These are phyloP conservation scores for Lactarius akahatsu DNA, from an alignment of 768 basidiomycete genomes.

Conservation along the genomic window DNA sequence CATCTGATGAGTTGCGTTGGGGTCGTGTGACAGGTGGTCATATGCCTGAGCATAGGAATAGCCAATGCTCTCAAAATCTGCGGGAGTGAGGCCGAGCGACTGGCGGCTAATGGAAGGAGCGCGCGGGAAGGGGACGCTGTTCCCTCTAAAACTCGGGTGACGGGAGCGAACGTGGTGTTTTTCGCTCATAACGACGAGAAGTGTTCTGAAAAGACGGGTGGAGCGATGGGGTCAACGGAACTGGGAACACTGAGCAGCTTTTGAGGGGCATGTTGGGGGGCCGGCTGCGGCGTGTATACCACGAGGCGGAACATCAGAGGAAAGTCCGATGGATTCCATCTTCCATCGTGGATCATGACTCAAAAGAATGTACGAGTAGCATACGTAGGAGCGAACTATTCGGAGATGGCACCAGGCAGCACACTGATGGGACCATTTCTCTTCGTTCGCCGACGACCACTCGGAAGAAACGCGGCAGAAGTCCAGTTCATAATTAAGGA, in stretches of 20 bases:
- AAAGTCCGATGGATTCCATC: slow-evolving; percentile 19
- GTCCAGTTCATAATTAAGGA: slow-evolving; percentile 12
- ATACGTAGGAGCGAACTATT: slow-evolving; percentile 10
- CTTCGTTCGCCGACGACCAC: not conserved
- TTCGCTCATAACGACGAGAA: slow-evolving; percentile 25
- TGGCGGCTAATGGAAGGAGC: slow-evolving; percentile 27
- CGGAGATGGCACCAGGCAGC: slow-evolving; percentile 15
- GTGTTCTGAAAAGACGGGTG: slow-evolving; percentile 20
- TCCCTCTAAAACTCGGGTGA: slow-evolving; percentile 13
- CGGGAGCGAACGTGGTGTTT: slow-evolving; percentile 10
- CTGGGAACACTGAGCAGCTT: slow-evolving; percentile 26
- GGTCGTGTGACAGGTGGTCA: slow-evolving; percentile 18
- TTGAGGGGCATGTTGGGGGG: slow-evolving; percentile 27
- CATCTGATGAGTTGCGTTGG: slow-evolving; percentile 16
- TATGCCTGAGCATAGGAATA: slow-evolving; percentile 28
- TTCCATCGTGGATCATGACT: slow-evolving; percentile 20
- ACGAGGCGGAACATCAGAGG: slow-evolving; percentile 18
- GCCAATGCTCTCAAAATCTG: slow-evolving; percentile 24
- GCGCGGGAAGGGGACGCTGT: slow-evolving; percentile 27
- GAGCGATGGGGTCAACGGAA: slow-evolving; percentile 10
- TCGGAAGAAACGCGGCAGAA: slow-evolving; percentile 15
- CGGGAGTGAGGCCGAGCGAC: slow-evolving; percentile 20
- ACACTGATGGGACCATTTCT: slow-evolving; percentile 4
- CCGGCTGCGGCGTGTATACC: slow-evolving; percentile 26
- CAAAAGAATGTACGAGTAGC: not conserved